Evolutionary conservation across 257 asterid genomes (phyloP), one percentile per base, ranked within the genome.

Genomic region (Salvia splendens): DNA sequence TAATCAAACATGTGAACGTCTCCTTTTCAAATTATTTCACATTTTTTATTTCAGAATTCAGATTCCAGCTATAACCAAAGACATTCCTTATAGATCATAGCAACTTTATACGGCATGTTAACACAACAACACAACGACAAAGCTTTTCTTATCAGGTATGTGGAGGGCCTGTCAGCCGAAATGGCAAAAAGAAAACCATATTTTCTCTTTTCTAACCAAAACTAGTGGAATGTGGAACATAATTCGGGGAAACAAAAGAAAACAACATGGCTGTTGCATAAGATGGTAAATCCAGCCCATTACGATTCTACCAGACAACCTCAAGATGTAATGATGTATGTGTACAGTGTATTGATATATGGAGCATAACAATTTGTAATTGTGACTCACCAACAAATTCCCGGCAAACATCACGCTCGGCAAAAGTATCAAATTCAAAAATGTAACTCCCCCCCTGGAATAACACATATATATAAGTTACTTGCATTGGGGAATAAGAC

Each of bases 351-450:
- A 72, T 35, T 17, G 16, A 28, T 28, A 67, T 6, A 48, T 30
- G 24, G 77, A 35, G 51, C 38, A 65, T 56, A 46, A 63, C 62
- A 52, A 30, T 40, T 41, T 48, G 14, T 51, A 49, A 67, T 56
- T 46, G 72, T 45, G 46, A 82, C 93, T 86, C 81, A 91, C 99
- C 97, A 48, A 91, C 95, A 78, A 85, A 85, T 56, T 94, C 96
- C 72, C 84, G 79, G 83, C 97, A 94, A 30, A 43, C 87, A 77
- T 94, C 95, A 50, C 99, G 97, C 32, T 94, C 97, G 40, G 93
- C 78, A 77, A 88, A 90, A 73, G 55, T 84, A 58, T 81, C 89
- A 64, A 94, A 91, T 83, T 91, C 95, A 71, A 94, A 88, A 61
- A 90, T 82, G 81, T 80, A 86, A 80, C 67, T 87, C 32, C 58